A percentile compares a stretch with the other conserved stretches of the same genome.
These are phyloP conservation scores for Entomortierella chlamydospora DNA, from an alignment of 192 early-diverging fungal species.

Conservation along the genomic window DNA sequence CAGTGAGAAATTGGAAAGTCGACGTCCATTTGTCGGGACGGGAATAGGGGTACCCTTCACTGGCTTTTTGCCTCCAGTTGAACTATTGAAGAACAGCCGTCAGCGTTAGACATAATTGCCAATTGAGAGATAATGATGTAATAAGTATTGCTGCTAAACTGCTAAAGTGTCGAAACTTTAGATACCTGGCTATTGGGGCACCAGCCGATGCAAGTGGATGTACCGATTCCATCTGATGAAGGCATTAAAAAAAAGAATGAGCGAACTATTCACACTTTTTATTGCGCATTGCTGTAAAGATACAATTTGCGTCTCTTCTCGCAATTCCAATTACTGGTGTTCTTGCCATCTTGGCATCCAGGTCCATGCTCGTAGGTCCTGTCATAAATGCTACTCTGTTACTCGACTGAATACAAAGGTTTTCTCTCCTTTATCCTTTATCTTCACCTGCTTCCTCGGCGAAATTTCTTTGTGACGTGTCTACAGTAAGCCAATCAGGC, in stretches of 20 bases:
- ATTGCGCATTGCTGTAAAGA: too few relatives aligned
- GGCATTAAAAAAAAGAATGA: not conserved
- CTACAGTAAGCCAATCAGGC: too few relatives aligned
- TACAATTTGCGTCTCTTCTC: not conserved
- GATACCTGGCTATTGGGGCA: conserved; percentile 1
- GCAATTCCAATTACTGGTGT: not conserved
- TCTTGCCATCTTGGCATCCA: conserved; percentile 1
- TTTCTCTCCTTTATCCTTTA: too few relatives aligned
- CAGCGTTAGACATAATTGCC: too few relatives aligned
- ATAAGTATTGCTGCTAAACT: not conserved
- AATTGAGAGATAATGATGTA: not conserved
- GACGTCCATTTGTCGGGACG: conserved; percentile 35
- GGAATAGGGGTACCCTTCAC: conserved; percentile 35
- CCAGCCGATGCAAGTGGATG: conserved; percentile 18
- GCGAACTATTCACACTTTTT: not conserved
- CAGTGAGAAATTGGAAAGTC: conserved; percentile 40
- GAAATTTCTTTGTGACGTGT: too few relatives aligned
- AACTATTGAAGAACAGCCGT: not conserved
- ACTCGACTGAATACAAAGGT: too few relatives aligned
- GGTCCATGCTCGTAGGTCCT: not conserved
- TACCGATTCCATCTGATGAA: conserved; percentile 26
- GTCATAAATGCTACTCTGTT: not conserved
- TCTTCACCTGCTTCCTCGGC: too few relatives aligned
- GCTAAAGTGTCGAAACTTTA: not conserved
- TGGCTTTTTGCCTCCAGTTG: conserved; percentile 10